A percentile compares a stretch with the other conserved stretches of the same genome.
Evolutionary conservation across 2,329 filamentous ascomycete genomes (phyloP).

Genomic region (Torrubiella hemipterigena): DNA sequence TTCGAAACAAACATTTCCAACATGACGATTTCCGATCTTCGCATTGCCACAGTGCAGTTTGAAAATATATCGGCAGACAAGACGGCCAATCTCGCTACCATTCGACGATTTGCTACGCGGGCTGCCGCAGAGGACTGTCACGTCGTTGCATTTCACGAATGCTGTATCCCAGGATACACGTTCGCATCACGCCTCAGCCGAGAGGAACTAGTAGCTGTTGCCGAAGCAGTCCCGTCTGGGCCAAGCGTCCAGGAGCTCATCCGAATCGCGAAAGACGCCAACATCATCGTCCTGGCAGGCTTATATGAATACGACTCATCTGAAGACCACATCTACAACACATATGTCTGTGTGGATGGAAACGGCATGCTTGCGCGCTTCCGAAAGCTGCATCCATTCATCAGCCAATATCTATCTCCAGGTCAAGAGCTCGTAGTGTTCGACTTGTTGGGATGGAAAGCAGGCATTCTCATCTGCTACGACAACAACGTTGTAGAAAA

Average conservation of each 20-base stretch:
- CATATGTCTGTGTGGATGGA: slow-evolving; percentile 8
- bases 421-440: slow-evolving; percentile 9
- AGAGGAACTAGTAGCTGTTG: slow-evolving; percentile 3
- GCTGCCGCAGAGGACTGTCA: slow-evolving; percentile 2
- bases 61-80: slow-evolving; percentile 8
- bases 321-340: slow-evolving; percentile 7
- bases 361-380: slow-evolving; percentile 8
- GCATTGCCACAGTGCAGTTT: slow-evolving; percentile 8
- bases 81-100: slow-evolving; percentile 5
- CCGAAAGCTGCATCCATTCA: slow-evolving; percentile 10
- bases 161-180: slow-evolving; percentile 7
- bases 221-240: slow-evolving; percentile 4
- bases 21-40: too few species aligned
- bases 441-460: slow-evolving; percentile 9
- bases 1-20: too few species aligned
- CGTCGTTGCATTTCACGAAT: slow-evolving; percentile 8
- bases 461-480: slow-evolving; percentile 11
- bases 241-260: slow-evolving; percentile 3
- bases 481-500: slow-evolving; percentile 12
- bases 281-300: slow-evolving; percentile 6
- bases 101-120: slow-evolving; percentile 2
- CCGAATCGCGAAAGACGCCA: background rate
- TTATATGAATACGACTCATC: slow-evolving; percentile 7
- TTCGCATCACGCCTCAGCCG: slow-evolving; percentile 5
- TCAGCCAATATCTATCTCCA: slow-evolving; percentile 6